Evolutionary conservation across 2,329 filamentous ascomycete genomes (phyloP).

Genomic region (Alternaria novae-zelandiae): DNA sequence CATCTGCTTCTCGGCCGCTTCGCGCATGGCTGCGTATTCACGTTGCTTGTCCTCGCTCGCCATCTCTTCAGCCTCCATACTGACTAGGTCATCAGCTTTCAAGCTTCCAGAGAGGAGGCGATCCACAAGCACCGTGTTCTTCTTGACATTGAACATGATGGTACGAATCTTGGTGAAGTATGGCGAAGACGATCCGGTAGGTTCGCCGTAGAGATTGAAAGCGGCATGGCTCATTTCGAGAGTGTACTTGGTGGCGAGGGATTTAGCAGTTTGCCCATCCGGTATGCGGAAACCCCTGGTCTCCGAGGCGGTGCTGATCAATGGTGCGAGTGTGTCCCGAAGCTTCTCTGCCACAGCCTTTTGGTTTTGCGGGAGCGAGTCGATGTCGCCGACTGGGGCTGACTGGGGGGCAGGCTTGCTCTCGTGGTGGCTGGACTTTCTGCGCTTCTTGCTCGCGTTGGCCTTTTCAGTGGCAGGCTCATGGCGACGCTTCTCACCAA

Average conservation of each 20-base stretch:
- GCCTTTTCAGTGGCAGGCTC: slow-evolving; percentile 43
- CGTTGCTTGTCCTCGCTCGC: slow-evolving; percentile 87
- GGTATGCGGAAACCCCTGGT: slow-evolving; percentile 67
- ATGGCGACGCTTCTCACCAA: slow-evolving; percentile 46
- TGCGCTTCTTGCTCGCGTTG: slow-evolving; percentile 41
- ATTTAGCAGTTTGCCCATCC: slow-evolving; percentile 67
- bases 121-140: slow-evolving; percentile 78
- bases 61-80: slow-evolving; percentile 89
- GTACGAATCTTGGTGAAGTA: slow-evolving; percentile 73
- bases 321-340: slow-evolving; percentile 70
- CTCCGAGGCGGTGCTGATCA: slow-evolving; percentile 72
- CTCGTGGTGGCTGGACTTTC: slow-evolving; percentile 44
- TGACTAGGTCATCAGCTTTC: slow-evolving; percentile 76
- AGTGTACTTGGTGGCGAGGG: slow-evolving; percentile 72
- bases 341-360: slow-evolving; percentile 74
- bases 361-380: slow-evolving; percentile 66
- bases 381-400: slow-evolving; percentile 24
- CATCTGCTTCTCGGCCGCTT: slow-evolving; percentile 80
- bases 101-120: slow-evolving; percentile 76
- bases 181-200: slow-evolving; percentile 49
- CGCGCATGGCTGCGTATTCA: slow-evolving; percentile 77
- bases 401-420: slow-evolving; percentile 25
- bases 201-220: slow-evolving; percentile 62
- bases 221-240: slow-evolving; percentile 79
- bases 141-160: slow-evolving; percentile 86